A percentile compares a stretch with the other conserved stretches of the same genome.
Conservation (phyloP, 164 flowering plant species). For the Annona squamosa region DNA sequence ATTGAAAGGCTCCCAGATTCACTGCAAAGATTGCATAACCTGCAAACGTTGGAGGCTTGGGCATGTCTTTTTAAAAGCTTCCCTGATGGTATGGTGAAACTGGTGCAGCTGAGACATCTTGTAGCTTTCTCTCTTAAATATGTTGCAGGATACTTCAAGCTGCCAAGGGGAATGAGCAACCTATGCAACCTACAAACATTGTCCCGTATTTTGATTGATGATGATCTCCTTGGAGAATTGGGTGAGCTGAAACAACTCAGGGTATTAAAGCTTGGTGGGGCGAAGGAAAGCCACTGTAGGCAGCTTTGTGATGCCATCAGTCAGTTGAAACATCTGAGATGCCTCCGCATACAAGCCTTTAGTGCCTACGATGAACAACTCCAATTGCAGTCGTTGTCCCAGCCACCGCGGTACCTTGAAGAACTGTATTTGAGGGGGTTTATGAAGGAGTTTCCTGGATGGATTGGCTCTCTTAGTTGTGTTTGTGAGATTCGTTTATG, state of each 20-base stretch:
- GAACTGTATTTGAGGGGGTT: not conserved
- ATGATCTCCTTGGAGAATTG: not conserved
- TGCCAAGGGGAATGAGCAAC: not conserved
- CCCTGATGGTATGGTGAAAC: not conserved
- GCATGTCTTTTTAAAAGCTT: not conserved
- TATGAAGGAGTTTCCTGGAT: slow-evolving; percentile 2
- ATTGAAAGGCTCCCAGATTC: slow-evolving; percentile 4
- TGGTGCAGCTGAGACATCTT: slow-evolving; percentile 7
- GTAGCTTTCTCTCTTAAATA: not conserved
- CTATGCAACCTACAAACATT: slow-evolving; percentile 1
- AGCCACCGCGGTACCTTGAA: slow-evolving; percentile 2
- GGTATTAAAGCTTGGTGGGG: not conserved
- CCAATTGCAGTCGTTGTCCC: slow-evolving; percentile 2
- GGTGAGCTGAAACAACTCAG: not conserved
- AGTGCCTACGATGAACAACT: not conserved
- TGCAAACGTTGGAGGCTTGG: slow-evolving; percentile 16
- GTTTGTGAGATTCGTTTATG: not conserved
- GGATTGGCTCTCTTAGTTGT: not conserved
- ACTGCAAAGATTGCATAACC: not conserved
- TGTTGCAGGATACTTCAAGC: no score
- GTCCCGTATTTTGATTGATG: not conserved
- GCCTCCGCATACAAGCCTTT: not conserved
- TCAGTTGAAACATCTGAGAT: not conserved
- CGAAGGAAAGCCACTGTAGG: not conserved
- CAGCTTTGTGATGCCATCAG: slow-evolving; percentile 1